phyloP scores from a whole-genome alignment of 2,329 filamentous ascomycete genomes.

The Hypoxylon sp. region DNA sequence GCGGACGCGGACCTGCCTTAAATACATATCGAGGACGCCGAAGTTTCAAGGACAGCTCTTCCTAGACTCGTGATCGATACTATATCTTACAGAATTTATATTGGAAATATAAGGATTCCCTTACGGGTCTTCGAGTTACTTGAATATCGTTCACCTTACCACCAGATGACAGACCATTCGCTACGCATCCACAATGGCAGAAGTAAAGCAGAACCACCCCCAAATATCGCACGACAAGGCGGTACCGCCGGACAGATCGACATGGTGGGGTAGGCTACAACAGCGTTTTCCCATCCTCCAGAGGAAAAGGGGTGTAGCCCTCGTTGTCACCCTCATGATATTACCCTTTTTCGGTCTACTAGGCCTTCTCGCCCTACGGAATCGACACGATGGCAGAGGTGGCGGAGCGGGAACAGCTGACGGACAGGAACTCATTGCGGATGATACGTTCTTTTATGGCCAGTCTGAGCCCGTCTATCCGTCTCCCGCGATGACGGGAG shows the following conservation, averaged over 20 bases:
- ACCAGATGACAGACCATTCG: conserved; percentile 31
- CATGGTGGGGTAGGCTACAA: conserved; percentile 45
- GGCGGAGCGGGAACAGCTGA: conserved; percentile 16
- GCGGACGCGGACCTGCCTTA: neutral
- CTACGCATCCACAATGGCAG: conserved; percentile 32
- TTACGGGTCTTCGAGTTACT: neutral
- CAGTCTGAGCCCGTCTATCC: conserved; percentile 67
- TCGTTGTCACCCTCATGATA: conserved; percentile 51
- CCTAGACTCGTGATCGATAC: neutral
- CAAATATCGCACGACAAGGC: conserved; percentile 23
- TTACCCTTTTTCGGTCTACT: conserved; percentile 53
- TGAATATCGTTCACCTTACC: conserved; percentile 1
- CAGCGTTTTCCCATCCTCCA: conserved; percentile 50
- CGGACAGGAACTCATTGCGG: conserved; percentile 53
- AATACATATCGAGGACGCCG: conserved; percentile 5
- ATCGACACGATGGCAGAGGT: conserved; percentile 32
- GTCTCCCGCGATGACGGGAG: conserved; percentile 69
- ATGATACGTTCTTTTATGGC: conserved; percentile 65
- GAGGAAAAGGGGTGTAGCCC: conserved; percentile 50
- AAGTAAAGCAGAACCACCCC: conserved; percentile 33
- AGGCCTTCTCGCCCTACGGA: conserved; percentile 53
- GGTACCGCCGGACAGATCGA: conserved; percentile 27
- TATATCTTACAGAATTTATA: neutral
- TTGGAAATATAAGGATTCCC: neutral
- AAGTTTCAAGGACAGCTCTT: neutral